These are phyloP conservation scores for Oryza meridionalis DNA, from an alignment of 176 grass and related monocot genomes.

Conservation along the genomic window DNA sequence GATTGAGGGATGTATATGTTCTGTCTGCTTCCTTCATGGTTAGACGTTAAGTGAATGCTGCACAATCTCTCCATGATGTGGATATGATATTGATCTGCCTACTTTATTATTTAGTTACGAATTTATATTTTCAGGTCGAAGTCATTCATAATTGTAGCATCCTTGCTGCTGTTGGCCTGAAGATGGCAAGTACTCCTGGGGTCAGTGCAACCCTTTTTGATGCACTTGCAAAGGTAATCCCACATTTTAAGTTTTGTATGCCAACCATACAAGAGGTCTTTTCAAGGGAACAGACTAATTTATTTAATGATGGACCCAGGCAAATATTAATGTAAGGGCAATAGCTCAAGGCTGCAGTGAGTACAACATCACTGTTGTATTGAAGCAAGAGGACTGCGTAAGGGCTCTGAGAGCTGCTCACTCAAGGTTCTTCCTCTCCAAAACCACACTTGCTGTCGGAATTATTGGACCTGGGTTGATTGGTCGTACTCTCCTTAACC, in stretches of 20 bases:
- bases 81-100: constrained; percentile 18
- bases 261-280: background rate
- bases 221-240: constrained; percentile 74
- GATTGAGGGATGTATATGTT: background rate
- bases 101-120: background rate
- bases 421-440: constrained; percentile 87
- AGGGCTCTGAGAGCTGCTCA: constrained; percentile 80
- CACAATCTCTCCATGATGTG: background rate
- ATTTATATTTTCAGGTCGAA: constrained; percentile 59
- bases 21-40: background rate
- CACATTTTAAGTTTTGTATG: background rate
- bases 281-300: constrained; percentile 1
- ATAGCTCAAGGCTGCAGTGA: constrained; percentile 94
- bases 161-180: constrained; percentile 74
- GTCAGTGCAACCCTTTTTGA: constrained; percentile 92
- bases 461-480: constrained; percentile 88
- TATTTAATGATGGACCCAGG: constrained; percentile 46
- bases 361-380: constrained; percentile 91
- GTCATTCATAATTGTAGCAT: constrained; percentile 85
- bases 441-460: constrained; percentile 78
- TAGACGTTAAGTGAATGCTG: background rate
- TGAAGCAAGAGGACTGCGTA: constrained; percentile 91
- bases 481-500: constrained; percentile 78
- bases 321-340: constrained; percentile 89
- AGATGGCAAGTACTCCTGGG: constrained; percentile 91